A percentile compares a stretch with the other conserved stretches of the same genome.
These are phyloP conservation scores for Backusella circina DNA, from an alignment of 192 early-diverging fungal genomes.

Conservation along the genomic window DNA sequence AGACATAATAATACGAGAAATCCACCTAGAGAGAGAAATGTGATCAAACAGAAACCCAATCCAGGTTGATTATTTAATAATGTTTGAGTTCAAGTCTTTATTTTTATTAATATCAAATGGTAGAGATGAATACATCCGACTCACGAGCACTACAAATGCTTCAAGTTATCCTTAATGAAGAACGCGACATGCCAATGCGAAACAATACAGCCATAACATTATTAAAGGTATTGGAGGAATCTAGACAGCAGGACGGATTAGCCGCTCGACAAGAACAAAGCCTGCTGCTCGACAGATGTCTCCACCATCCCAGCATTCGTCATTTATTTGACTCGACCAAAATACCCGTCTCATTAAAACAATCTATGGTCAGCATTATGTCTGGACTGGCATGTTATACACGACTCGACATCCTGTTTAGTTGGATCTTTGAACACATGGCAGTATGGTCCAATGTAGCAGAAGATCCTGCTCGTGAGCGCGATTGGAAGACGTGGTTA, in stretches of 20 bases:
- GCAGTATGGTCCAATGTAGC: neutral
- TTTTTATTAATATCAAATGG: neutral
- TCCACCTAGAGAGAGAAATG: neutral
- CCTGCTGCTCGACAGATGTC: constrained; percentile 5
- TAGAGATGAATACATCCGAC: constrained; percentile 5
- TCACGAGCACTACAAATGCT: constrained; percentile 12
- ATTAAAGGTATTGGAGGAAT: constrained; percentile 4
- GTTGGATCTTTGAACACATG: constrained; percentile 15
- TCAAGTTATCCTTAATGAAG: constrained; percentile 2
- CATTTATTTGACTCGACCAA: neutral
- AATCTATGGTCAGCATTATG: constrained; percentile 3
- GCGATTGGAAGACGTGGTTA: constrained; percentile 20
- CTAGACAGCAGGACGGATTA: constrained; percentile 1
- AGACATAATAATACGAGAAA: neutral
- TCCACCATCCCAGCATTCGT: neutral
- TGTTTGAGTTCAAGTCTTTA: neutral
- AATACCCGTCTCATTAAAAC: constrained; percentile 1
- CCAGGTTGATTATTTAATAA: neutral
- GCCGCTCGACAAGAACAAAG: constrained; percentile 1
- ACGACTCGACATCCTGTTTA: constrained; percentile 8
- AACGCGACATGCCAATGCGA: constrained; percentile 3
- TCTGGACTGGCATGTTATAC: constrained; percentile 12
- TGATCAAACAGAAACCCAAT: neutral
- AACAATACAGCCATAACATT: neutral
- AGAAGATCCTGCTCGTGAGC: neutral